Evolutionary conservation across 1,284 basidiomycete genomes (phyloP).

Genomic region (Rhodotorula sp.): DNA sequence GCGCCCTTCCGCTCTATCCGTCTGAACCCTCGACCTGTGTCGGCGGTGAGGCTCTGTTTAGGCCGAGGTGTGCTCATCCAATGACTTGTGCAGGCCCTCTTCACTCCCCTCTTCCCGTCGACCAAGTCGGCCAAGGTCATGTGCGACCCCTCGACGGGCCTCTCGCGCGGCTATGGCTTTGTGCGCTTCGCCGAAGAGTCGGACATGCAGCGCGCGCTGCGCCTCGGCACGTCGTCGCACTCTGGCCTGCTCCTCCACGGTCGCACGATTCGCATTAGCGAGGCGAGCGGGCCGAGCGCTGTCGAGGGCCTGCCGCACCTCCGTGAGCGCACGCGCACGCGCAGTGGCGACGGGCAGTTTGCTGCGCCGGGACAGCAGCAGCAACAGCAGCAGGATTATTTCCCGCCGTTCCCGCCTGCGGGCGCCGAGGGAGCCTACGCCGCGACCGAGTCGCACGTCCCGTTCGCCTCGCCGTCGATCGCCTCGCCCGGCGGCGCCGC

Average conservation of each 20-base stretch:
- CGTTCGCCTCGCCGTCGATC: slow-evolving; percentile 21
- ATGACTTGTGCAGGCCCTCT: slow-evolving; percentile 48
- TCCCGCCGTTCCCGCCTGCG: slow-evolving; percentile 24
- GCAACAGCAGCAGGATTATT: slow-evolving; percentile 22
- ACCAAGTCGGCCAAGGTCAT: slow-evolving; percentile 93
- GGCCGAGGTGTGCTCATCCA: slow-evolving; percentile 65
- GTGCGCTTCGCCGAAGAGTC: slow-evolving; percentile 82
- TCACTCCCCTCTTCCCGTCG: slow-evolving; percentile 78
- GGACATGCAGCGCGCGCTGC: slow-evolving; percentile 81
- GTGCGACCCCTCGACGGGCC: slow-evolving; percentile 77
- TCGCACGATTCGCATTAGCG: slow-evolving; percentile 52
- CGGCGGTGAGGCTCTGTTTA: slow-evolving; percentile 59
- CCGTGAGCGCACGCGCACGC: slow-evolving; percentile 25
- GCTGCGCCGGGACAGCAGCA: slow-evolving; percentile 9
- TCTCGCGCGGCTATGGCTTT: slow-evolving; percentile 87
- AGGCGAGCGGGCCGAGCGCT: slow-evolving; percentile 61
- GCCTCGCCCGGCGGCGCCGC: not conserved
- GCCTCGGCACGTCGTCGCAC: slow-evolving; percentile 50
- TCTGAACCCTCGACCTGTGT: slow-evolving; percentile 52
- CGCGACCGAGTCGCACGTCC: not conserved
- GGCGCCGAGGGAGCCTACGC: not conserved
- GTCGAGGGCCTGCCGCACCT: slow-evolving; percentile 6
- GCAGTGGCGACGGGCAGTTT: slow-evolving; percentile 5
- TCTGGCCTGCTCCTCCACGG: slow-evolving; percentile 47
- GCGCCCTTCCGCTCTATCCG: not conserved